Evolutionary conservation across 2,329 filamentous ascomycete genomes (phyloP).

Genomic region (Clarireedia hainanense): DNA sequence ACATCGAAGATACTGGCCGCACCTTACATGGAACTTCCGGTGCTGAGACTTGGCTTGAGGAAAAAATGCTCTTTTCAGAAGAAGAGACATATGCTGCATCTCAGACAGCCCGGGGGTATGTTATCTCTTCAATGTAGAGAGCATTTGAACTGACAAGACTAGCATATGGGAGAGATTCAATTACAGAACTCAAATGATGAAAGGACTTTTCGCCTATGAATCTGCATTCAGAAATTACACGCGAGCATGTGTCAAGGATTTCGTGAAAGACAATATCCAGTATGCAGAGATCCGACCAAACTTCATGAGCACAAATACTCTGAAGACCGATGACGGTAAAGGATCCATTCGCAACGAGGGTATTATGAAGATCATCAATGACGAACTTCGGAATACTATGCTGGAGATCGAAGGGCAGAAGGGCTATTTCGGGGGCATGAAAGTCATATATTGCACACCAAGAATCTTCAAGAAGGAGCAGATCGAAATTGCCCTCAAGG

Average conservation of each 20-base stretch:
- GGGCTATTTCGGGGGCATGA: slow-evolving; percentile 52
- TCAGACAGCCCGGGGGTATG: slow-evolving; percentile 47
- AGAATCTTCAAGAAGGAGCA: slow-evolving; percentile 44
- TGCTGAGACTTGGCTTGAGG: slow-evolving; percentile 46
- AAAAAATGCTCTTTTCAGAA: slow-evolving; percentile 55
- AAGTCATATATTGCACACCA: slow-evolving; percentile 65
- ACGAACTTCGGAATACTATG: slow-evolving; percentile 44
- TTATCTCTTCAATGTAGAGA: slow-evolving; percentile 1
- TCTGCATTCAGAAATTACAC: slow-evolving; percentile 56
- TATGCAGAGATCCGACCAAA: slow-evolving; percentile 66
- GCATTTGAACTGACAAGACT: slow-evolving; percentile 12
- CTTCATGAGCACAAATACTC: slow-evolving; percentile 54
- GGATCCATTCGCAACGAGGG: slow-evolving; percentile 43
- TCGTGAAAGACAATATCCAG: slow-evolving; percentile 58
- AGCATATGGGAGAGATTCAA: slow-evolving; percentile 57
- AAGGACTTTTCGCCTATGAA: slow-evolving; percentile 62
- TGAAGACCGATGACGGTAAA: slow-evolving; percentile 50
- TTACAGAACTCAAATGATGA: slow-evolving; percentile 62
- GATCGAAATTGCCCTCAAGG: slow-evolving; percentile 46
- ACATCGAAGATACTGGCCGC: slow-evolving; percentile 24
- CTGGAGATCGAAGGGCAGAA: slow-evolving; percentile 31
- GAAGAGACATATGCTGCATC: slow-evolving; percentile 47
- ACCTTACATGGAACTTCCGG: slow-evolving; percentile 24
- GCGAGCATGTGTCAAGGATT: slow-evolving; percentile 48
- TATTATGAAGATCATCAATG: slow-evolving; percentile 53